Percentiles rank a stretch among this genome's conserved stretches.
Conservation (phyloP, 106 monocot genomes). For the Dendrobium chrysotoxum region DNA sequence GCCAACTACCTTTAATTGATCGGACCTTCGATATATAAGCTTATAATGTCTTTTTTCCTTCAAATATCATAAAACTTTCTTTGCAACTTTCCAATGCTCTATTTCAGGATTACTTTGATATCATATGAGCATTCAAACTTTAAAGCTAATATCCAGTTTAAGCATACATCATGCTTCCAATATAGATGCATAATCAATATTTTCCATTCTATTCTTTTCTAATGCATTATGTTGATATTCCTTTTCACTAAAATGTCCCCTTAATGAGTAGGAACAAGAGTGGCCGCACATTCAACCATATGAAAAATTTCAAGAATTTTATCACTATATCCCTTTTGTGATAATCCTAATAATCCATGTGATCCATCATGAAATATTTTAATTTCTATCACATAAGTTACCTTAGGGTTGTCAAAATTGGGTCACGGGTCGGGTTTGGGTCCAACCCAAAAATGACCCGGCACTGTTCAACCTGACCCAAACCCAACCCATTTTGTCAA, state of each 20-base stretch:
- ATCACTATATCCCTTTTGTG: constrained; percentile 2
- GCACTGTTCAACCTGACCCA: no score
- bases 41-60: constrained; percentile 1
- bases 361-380: no score
- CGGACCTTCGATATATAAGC: neutral
- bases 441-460: no score
- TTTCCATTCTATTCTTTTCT: constrained; percentile 4
- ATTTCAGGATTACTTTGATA: constrained; percentile 7
- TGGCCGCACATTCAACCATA: no score
- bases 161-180: constrained; percentile 9
- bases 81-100: constrained; percentile 1
- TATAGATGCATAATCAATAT: constrained; percentile 1
- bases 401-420: no score
- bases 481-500: no score
- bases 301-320: neutral
- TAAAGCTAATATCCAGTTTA: neutral
- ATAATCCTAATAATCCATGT: no score
- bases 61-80: neutral
- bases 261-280: no score
- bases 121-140: neutral
- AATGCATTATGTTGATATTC: neutral
- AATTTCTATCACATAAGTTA: no score
- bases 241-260: no score
- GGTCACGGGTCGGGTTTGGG: no score
- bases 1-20: neutral